Conservation (phyloP, 495 filamentous ascomycete species). For the Lepraria neglecta region DNA sequence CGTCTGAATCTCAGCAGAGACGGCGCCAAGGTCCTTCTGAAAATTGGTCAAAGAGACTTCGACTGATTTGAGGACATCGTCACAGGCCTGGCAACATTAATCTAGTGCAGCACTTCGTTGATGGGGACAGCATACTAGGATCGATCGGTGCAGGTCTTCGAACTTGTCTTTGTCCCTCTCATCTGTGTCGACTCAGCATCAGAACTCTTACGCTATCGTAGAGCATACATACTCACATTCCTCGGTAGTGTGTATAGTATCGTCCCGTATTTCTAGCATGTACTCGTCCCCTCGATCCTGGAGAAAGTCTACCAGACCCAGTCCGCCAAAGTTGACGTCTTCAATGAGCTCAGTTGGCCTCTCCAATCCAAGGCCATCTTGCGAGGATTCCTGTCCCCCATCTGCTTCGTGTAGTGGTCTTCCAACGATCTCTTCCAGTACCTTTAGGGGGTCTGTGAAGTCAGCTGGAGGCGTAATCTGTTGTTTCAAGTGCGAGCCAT, state of each 20-base stretch:
- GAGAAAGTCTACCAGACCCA: slow-evolving; percentile 69
- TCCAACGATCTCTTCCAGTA: slow-evolving; percentile 67
- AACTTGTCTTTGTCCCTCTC: slow-evolving; percentile 83
- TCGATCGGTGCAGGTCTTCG: slow-evolving; percentile 84
- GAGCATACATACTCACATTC: slow-evolving; percentile 55
- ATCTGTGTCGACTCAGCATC: slow-evolving; percentile 41
- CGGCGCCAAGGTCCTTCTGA: slow-evolving; percentile 80
- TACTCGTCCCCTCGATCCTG: slow-evolving; percentile 33
- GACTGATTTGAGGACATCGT: slow-evolving; percentile 88
- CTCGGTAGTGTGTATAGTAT: slow-evolving; percentile 62
- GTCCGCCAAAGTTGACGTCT: slow-evolving; percentile 70
- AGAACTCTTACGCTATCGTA: slow-evolving; percentile 12
- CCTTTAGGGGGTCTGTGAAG: slow-evolving; percentile 63
- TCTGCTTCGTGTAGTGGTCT: slow-evolving; percentile 38
- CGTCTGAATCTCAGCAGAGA: slow-evolving; percentile 91
- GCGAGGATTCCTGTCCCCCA: slow-evolving; percentile 20
- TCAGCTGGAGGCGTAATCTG: slow-evolving; percentile 45
- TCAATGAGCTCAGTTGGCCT: slow-evolving; percentile 47
- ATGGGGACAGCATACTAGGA: slow-evolving; percentile 40
- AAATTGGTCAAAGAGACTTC: slow-evolving; percentile 88
- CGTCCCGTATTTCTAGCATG: slow-evolving; percentile 35
- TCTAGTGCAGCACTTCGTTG: background rate
- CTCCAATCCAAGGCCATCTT: slow-evolving; percentile 12
- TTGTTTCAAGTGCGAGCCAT: slow-evolving; percentile 61
- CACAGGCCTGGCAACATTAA: slow-evolving; percentile 56